phyloP scores from a whole-genome alignment of 2,329 filamentous ascomycete genomes.

The Chaetomium olivaceum region DNA sequence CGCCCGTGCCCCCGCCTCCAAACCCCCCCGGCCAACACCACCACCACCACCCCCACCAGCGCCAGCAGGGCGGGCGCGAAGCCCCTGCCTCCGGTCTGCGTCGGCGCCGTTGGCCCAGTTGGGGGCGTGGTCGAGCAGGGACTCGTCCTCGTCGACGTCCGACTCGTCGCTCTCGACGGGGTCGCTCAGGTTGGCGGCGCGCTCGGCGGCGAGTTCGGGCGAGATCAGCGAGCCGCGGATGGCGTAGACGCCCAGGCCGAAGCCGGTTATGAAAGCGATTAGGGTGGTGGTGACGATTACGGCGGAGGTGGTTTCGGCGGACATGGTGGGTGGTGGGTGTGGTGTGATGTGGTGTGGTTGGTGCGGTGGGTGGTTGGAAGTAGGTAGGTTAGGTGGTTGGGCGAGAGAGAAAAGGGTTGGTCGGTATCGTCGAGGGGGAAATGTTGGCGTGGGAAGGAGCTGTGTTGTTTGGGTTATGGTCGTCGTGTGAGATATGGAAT shows the following conservation, averaged over 20 bases:
- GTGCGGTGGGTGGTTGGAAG: background rate
- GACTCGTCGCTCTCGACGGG: conserved; percentile 69
- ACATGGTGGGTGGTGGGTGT: background rate
- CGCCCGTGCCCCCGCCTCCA: background rate
- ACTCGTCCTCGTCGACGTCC: conserved; percentile 63
- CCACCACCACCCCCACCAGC: conserved; percentile 36
- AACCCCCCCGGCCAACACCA: background rate
- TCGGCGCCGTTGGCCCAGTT: conserved; percentile 66
- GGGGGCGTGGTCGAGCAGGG: conserved; percentile 63
- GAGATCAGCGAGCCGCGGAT: conserved; percentile 61
- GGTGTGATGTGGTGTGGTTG: background rate
- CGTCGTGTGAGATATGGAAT: background rate
- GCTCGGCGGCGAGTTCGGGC: conserved; percentile 57
- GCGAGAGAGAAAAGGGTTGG: background rate
- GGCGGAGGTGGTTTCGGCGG: conserved; percentile 18
- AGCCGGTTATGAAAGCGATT: conserved; percentile 73
- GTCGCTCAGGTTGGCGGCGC: conserved; percentile 57
- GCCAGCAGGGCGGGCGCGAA: conserved; percentile 40
- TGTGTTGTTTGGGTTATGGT: background rate
- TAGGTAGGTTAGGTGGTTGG: background rate
- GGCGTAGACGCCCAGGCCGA: conserved; percentile 77
- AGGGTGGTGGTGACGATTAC: conserved; percentile 73
- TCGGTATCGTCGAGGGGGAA: background rate
- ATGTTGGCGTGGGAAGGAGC: background rate
- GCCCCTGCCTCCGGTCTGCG: conserved; percentile 59